A percentile compares a stretch with the other conserved stretches of the same genome.
phyloP scores from a whole-genome alignment of 73 alveolate genomes.

The Paramecium primaurelia region DNA sequence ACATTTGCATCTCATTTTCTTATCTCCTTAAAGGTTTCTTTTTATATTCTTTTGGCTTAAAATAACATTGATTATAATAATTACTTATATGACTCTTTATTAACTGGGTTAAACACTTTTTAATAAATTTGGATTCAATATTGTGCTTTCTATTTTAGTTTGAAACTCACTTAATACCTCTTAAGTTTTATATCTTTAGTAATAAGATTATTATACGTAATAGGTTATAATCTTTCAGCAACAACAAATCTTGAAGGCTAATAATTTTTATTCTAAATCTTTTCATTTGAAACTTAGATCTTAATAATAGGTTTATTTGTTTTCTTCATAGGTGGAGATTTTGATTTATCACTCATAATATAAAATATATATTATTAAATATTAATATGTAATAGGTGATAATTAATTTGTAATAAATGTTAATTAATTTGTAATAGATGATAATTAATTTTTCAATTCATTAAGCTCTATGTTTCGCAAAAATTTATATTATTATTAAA shows the following conservation, averaged over 20 bases:
- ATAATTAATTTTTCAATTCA: no score
- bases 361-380: background rate
- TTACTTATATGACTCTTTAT: slow-evolving; percentile 13
- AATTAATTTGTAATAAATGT: no score
- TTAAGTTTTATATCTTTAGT: background rate
- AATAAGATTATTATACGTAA: background rate
- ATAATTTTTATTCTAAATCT: background rate
- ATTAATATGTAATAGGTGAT: no score
- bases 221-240: slow-evolving; percentile 26
- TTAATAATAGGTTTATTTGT: background rate
- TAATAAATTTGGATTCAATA: background rate
- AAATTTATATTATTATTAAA: no score
- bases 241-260: slow-evolving; percentile 23
- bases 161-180: slow-evolving; percentile 45
- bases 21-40: slow-evolving; percentile 55
- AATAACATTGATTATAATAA: background rate
- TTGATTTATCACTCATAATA: slow-evolving; percentile 4
- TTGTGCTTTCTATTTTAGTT: background rate
- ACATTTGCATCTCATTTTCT: slow-evolving; percentile 51
- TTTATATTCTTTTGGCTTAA: slow-evolving; percentile 55
- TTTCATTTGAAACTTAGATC: background rate
- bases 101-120: background rate
- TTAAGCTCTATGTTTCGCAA: background rate
- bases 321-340: background rate
- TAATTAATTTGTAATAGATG: no score